A percentile compares a stretch with the other conserved stretches of the same genome.
phyloP scores from a whole-genome alignment of 306 rosid species.

The Corylus americana region DNA sequence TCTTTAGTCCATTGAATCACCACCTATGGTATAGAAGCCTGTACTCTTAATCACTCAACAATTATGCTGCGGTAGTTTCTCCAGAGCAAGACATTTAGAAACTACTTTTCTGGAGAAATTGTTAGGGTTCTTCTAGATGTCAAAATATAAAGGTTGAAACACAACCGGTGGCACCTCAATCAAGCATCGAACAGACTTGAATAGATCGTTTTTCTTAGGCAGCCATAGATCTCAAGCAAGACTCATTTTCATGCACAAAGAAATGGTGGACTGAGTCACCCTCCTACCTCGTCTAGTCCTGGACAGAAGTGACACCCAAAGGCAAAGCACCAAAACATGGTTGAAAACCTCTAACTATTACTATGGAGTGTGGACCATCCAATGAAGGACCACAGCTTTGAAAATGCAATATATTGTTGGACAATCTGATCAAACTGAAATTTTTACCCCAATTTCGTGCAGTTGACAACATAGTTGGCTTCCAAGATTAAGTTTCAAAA shows the following conservation, averaged over 20 bases:
- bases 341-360: not conserved
- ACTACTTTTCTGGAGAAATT: too few species aligned
- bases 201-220: too few species aligned
- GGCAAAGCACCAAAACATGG: not conserved
- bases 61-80: too few species aligned
- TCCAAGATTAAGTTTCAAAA: not conserved
- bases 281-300: not conserved
- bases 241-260: not conserved
- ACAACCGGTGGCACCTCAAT: too few species aligned
- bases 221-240: too few species aligned
- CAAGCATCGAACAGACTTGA: too few species aligned
- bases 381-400: not conserved
- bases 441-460: not conserved
- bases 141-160: too few species aligned
- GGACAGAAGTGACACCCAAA: not conserved
- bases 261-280: not conserved
- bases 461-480: not conserved
- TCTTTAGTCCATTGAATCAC: too few species aligned
- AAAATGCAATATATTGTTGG: not conserved
- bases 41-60: too few species aligned
- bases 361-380: not conserved
- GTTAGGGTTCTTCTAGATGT: too few species aligned
- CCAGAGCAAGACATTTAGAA: too few species aligned
- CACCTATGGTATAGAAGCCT: too few species aligned
- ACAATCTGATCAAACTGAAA: not conserved